These are phyloP conservation scores for Triglochin maritima DNA, from an alignment of 106 monocot species.

Conservation along the genomic window DNA sequence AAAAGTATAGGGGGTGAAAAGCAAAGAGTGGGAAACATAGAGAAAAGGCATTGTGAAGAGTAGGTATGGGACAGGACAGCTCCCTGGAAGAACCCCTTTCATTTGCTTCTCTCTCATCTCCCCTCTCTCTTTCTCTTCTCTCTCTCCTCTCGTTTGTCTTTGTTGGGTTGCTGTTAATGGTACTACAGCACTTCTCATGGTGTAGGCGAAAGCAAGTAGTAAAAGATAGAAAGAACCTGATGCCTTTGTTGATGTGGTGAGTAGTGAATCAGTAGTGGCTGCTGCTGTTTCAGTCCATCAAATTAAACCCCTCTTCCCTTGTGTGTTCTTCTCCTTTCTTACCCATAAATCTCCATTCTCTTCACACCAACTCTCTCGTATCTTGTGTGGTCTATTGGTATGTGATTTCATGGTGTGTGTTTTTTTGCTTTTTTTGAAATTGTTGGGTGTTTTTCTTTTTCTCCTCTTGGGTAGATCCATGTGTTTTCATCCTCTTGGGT, in stretches of 20 bases:
- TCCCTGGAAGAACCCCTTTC: conserved; percentile 9
- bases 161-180: conserved; percentile 7
- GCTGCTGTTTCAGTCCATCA: conserved; percentile 2
- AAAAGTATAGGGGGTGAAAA: neutral
- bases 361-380: too few species aligned
- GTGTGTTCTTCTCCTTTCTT: neutral
- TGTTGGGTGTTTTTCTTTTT: too few species aligned
- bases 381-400: too few species aligned
- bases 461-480: too few species aligned
- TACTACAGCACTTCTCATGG: neutral
- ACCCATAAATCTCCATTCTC: neutral
- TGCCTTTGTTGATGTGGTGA: conserved; percentile 6
- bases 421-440: too few species aligned
- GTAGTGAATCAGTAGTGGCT: conserved; percentile 1
- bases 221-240: conserved; percentile 12
- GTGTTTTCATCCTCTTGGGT: too few species aligned
- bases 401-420: too few species aligned
- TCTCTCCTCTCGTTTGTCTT: neutral
- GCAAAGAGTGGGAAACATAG: neutral
- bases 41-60: conserved; percentile 1
- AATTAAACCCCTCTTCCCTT: neutral
- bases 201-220: neutral
- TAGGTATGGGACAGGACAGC: conserved; percentile 3
- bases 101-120: neutral
- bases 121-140: neutral